Conservation (phyloP, 352 stramenopile species). For the Pilasporangium apinafurcum region DNA sequence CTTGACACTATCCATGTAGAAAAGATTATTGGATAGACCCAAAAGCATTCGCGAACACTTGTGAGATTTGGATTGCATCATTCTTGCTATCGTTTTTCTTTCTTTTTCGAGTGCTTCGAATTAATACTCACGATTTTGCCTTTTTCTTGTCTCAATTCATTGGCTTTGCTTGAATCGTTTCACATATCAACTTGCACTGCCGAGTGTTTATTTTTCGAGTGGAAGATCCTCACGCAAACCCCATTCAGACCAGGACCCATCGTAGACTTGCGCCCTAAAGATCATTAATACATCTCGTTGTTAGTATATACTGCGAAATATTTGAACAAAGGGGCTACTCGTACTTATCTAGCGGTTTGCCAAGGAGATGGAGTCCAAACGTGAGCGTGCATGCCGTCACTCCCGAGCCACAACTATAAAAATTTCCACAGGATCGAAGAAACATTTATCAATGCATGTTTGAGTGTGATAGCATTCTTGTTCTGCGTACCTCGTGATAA, state of each 20-base stretch:
- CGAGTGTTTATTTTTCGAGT: conserved; percentile 16
- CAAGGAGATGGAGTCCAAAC: conserved; percentile 55
- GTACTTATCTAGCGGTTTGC: conserved; percentile 66
- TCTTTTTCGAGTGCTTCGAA: no score
- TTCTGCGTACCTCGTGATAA: conserved; percentile 70
- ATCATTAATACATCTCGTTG: neutral
- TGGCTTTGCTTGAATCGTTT: neutral
- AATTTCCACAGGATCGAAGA: conserved; percentile 4
- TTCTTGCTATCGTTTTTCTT: no score
- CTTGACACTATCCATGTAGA: no score
- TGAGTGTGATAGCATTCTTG: no score
- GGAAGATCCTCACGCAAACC: conserved; percentile 54
- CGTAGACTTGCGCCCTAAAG: conserved; percentile 72
- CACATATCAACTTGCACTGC: neutral
- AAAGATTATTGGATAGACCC: no score
- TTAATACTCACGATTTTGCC: no score
- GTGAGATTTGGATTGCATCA: no score
- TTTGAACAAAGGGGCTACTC: neutral
- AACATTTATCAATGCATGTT: no score
- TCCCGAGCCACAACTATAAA: conserved; percentile 60
- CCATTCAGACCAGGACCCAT: conserved; percentile 89
- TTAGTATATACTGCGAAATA: conserved; percentile 1
- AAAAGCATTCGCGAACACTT: no score
- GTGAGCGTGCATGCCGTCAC: conserved; percentile 61
- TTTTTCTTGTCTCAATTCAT: neutral